Evolutionary conservation across 441 rosid species (phyloP).

Genomic region (Erodium texanum): DNA sequence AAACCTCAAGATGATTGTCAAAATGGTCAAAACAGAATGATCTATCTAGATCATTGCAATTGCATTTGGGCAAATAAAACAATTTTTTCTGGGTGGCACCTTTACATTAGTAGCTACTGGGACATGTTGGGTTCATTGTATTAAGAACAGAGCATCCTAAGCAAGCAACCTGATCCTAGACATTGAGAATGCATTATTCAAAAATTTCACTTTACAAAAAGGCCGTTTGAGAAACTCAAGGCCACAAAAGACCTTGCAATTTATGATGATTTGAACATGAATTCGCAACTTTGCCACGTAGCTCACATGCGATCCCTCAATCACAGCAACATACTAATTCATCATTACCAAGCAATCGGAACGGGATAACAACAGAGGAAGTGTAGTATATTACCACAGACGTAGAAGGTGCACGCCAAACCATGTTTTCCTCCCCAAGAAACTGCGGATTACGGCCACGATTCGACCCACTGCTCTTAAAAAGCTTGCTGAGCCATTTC

Average conservation of each 20-base stretch:
- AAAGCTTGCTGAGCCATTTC: conserved; percentile 86
- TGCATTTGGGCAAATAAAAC: no score
- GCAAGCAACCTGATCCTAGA: background rate
- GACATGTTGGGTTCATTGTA: background rate
- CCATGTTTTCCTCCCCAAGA: conserved; percentile 72
- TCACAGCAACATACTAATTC: background rate
- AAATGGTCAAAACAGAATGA: background rate
- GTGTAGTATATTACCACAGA: conserved; percentile 40
- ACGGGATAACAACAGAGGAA: background rate
- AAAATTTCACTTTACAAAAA: background rate
- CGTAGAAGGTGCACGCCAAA: conserved; percentile 53
- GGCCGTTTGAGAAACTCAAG: background rate
- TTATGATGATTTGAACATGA: background rate
- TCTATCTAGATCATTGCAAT: background rate
- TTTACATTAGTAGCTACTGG: background rate
- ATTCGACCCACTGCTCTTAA: conserved; percentile 40
- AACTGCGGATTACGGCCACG: conserved; percentile 45
- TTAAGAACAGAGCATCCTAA: background rate
- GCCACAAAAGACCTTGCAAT: background rate
- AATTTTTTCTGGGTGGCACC: background rate
- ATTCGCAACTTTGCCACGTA: background rate
- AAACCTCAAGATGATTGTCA: background rate
- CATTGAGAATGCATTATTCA: background rate
- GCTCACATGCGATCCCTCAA: background rate
- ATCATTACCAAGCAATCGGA: background rate